Conservation (phyloP, 495 filamentous ascomycete genomes). For the Aspergillus baeticus region DNA sequence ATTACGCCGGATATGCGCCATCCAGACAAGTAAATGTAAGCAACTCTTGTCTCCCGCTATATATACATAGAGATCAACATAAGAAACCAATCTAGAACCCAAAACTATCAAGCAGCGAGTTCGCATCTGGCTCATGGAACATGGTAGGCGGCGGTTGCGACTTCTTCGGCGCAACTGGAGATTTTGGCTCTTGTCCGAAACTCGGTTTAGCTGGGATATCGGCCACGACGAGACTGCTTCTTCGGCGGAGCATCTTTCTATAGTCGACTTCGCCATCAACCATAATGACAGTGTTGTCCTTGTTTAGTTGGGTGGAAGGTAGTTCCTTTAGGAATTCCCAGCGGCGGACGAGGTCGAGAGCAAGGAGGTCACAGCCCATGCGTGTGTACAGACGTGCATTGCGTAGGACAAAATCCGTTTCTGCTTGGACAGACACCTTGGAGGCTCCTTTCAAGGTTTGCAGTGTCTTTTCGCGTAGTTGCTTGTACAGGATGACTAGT, state of each 20-base stretch:
- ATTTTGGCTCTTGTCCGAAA: constrained; percentile 6
- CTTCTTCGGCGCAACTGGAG: constrained; percentile 45
- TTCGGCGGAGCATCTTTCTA: constrained; percentile 63
- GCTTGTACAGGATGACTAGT: constrained; percentile 80
- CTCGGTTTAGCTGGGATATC: constrained; percentile 58
- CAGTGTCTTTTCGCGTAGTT: constrained; percentile 80
- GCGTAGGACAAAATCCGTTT: constrained; percentile 89
- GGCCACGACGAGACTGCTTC: constrained; percentile 77
- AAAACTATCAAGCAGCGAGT: constrained; percentile 77
- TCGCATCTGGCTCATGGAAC: constrained; percentile 89
- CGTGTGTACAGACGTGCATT: constrained; percentile 86
- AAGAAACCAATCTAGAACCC: constrained; percentile 50
- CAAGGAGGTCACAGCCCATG: constrained; percentile 95
- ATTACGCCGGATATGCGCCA: too few relatives aligned
- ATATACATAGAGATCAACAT: neutral
- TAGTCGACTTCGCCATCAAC: constrained; percentile 55
- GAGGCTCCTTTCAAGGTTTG: constrained; percentile 83
- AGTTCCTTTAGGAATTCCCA: constrained; percentile 74
- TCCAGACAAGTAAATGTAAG: too few relatives aligned
- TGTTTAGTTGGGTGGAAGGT: constrained; percentile 29
- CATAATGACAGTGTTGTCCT: constrained; percentile 24
- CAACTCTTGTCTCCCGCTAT: neutral
- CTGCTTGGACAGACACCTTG: constrained; percentile 73
- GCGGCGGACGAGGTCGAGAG: constrained; percentile 75
- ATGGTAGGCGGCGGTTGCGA: constrained; percentile 68